These are phyloP conservation scores for Hymenoscyphus salicellus DNA, from an alignment of 2,329 filamentous ascomycete species.

Conservation along the genomic window DNA sequence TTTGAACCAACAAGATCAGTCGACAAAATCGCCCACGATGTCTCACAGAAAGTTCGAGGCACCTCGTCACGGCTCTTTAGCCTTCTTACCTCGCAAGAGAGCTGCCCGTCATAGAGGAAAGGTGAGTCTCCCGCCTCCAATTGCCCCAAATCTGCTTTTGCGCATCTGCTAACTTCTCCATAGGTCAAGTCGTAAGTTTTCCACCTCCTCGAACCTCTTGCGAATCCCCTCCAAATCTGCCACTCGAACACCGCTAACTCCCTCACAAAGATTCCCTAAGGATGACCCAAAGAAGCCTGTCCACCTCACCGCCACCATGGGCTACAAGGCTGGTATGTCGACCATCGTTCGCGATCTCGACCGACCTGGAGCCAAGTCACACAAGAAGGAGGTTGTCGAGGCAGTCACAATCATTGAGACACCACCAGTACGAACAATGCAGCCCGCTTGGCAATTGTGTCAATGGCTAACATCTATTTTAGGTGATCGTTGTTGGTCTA, in stretches of 20 bases:
- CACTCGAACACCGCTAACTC: conserved; percentile 19
- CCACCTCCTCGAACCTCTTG: background rate
- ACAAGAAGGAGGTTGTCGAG: conserved; percentile 98
- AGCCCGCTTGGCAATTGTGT: conserved; percentile 73
- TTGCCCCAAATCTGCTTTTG: background rate
- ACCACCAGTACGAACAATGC: conserved; percentile 88
- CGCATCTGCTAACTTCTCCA: conserved; percentile 10
- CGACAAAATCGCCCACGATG: conserved; percentile 21
- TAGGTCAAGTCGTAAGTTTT: conserved; percentile 17
- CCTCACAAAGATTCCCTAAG: conserved; percentile 77
- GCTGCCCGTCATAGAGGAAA: conserved; percentile 92
- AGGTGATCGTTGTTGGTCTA: conserved; percentile 99
- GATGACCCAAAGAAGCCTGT: conserved; percentile 99
- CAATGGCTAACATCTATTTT: conserved; percentile 66
- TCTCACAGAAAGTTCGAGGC: conserved; percentile 47
- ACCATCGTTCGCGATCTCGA: conserved; percentile 95
- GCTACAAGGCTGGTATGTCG: conserved; percentile 99
- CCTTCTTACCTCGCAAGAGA: conserved; percentile 85
- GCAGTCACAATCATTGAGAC: conserved; percentile 86
- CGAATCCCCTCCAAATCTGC: background rate
- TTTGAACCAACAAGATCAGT: background rate
- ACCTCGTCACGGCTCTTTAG: conserved; percentile 91
- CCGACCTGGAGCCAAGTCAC: conserved; percentile 97
- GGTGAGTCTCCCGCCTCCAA: conserved; percentile 64
- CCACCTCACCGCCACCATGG: conserved; percentile 96